Conservation (phyloP, 768 basidiomycete species). For the Calocybe cyanea region DNA sequence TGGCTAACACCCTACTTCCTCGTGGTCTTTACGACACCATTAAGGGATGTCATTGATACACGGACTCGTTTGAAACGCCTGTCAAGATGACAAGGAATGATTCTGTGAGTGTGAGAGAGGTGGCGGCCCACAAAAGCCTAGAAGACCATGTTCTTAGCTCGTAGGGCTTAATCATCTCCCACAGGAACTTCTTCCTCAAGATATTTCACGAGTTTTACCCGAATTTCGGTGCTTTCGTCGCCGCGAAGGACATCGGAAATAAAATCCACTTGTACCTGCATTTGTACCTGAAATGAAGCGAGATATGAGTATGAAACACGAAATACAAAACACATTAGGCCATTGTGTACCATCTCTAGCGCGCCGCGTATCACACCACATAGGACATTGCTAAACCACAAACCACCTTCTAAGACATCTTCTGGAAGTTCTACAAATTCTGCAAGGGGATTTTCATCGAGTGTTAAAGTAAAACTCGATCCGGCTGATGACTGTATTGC, state of each 20-base stretch:
- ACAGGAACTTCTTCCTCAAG: slow-evolving; percentile 95
- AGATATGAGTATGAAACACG: slow-evolving; percentile 9
- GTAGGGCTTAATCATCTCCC: slow-evolving; percentile 69
- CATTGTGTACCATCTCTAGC: slow-evolving; percentile 83
- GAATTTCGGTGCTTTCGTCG: slow-evolving; percentile 91
- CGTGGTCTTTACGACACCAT: slow-evolving; percentile 1
- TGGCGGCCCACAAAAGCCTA: too few relatives aligned
- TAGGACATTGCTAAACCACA: slow-evolving; percentile 96
- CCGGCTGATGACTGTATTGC: slow-evolving; percentile 42
- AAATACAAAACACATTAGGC: background rate
- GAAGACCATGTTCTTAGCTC: too few relatives aligned
- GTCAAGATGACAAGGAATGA: background rate
- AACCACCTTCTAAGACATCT: slow-evolving; percentile 85
- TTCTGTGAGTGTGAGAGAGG: background rate
- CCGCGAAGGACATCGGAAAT: slow-evolving; percentile 88
- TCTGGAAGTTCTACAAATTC: slow-evolving; percentile 98
- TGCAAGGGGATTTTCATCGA: slow-evolving; percentile 95
- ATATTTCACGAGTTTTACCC: slow-evolving; percentile 86
- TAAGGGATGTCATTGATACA: background rate
- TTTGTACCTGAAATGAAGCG: slow-evolving; percentile 69
- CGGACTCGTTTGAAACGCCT: background rate
- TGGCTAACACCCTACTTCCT: slow-evolving; percentile 1
- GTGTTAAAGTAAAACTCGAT: slow-evolving; percentile 72
- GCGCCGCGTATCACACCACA: slow-evolving; percentile 93
- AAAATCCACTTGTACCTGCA: slow-evolving; percentile 90